Evolutionary conservation across 164 flowering plant genomes (phyloP).

Genomic region (Annona squamosa): DNA sequence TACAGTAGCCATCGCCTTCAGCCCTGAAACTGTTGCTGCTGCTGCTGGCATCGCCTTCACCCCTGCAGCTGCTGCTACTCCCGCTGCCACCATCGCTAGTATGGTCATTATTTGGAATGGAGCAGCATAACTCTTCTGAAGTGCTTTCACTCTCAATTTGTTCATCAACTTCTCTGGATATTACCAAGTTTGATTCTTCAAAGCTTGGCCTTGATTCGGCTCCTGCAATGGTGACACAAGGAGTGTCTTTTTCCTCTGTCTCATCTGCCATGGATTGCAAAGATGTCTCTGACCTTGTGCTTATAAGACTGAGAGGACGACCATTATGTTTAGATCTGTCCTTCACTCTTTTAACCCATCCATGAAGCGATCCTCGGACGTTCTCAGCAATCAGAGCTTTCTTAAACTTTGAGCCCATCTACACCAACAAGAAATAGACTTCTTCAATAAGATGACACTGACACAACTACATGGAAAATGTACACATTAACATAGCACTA

Average conservation of each 20-base stretch:
- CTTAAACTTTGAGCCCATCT: conserved; percentile 86
- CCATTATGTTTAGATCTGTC: conserved; percentile 17
- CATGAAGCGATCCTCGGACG: conserved; percentile 53
- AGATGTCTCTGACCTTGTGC: conserved; percentile 25
- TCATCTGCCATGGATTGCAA: conserved; percentile 22
- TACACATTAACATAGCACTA: too few relatives aligned
- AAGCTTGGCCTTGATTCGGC: conserved; percentile 15
- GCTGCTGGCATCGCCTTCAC: neutral
- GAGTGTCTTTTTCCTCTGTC: neutral
- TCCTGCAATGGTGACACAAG: conserved; percentile 1
- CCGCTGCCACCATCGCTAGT: neutral
- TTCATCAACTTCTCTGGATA: conserved; percentile 7
- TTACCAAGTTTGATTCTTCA: neutral
- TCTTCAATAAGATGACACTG: neutral
- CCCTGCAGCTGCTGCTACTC: neutral
- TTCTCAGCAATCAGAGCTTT: conserved; percentile 56
- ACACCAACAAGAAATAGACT: conserved; percentile 5
- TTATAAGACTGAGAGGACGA: conserved; percentile 11
- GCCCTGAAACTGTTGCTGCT: neutral
- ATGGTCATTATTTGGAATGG: conserved; percentile 8
- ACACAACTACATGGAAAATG: neutral
- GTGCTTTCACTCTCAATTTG: conserved; percentile 4
- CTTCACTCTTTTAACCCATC: conserved; percentile 57
- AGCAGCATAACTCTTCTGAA: conserved; percentile 1
- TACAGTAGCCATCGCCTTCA: neutral